Base-by-base conservation (phyloP, 257 asterid genomes). In the Coffea canephora region DNA sequence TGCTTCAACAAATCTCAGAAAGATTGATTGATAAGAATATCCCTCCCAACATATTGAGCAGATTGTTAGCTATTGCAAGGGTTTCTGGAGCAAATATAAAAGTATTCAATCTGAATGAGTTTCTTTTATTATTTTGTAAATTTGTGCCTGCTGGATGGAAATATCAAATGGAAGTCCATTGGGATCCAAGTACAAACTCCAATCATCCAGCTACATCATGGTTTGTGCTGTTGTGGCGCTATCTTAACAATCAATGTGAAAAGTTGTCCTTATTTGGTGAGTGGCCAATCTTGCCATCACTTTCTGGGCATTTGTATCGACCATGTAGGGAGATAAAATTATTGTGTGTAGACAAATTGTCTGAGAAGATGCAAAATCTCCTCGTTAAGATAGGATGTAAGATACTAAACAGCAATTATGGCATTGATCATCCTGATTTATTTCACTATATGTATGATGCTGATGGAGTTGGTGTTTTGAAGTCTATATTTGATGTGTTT, bases 261-360 rank as follows among this genome's bases (percentile, higher is more conserved):
- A 89, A 87, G 65, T 86, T 95, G 82, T 89, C 94, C 82, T 80
- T 82, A 41, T 93, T 95, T 83, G 93, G 90, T 79, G 97, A 95
- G 76, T 95, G 99, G 99, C 99, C 99, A 76, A 93, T 95, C 83
- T 84, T 95, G 69, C 99, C 99, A 77, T 89, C 95, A 31, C 84
- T 80, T 71, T 85, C 91, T 55, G 97, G 98, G 76, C 93, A 93
- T 84, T 73, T 95, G 84, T 89, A 87, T 83, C 87, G 90, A 82
- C 99, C 92, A 59, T 88, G 90, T 16, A 86, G 84, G 88, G 88
- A 89, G 78, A 82, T 84, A 77, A 95, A 90, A 80, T 76, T 95
- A 84, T 86, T 95, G 86, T 89, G 87, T 79, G 77, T 78, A 36
- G 90, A 85, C 76, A 86, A 86, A n/a, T 84, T 93, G 85, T 88